A percentile compares a stretch with the other conserved stretches of the same genome.
Conservation (phyloP, 1,284 basidiomycete species). For the Rhodofomes roseus region DNA sequence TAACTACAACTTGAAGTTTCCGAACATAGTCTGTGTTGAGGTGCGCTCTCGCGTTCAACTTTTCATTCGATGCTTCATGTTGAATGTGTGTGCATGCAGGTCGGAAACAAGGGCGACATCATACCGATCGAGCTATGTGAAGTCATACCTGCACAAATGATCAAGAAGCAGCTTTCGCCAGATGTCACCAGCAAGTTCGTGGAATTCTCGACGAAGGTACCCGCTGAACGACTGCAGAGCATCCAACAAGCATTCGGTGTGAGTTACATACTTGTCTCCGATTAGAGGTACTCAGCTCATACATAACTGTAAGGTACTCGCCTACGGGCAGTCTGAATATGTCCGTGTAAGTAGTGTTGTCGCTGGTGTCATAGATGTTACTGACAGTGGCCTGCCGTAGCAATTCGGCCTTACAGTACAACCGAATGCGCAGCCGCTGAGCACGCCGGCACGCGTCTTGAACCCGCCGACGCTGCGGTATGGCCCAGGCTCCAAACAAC, state of each 20-base stretch:
- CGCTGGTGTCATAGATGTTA: not conserved
- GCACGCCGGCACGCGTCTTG: slow-evolving; percentile 56
- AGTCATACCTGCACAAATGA: slow-evolving; percentile 66
- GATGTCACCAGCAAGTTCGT: slow-evolving; percentile 64
- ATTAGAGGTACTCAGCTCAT: too few species aligned
- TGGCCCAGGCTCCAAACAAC: slow-evolving; percentile 45
- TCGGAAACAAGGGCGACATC: slow-evolving; percentile 35
- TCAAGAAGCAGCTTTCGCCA: slow-evolving; percentile 67
- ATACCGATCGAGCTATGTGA: slow-evolving; percentile 69
- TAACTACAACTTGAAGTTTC: slow-evolving; percentile 49
- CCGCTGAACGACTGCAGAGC: slow-evolving; percentile 54
- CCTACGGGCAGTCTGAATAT: slow-evolving; percentile 72
- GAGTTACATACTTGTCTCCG: slow-evolving; percentile 13
- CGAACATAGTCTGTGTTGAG: slow-evolving; percentile 61
- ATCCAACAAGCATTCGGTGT: slow-evolving; percentile 56
- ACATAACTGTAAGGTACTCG: too few species aligned
- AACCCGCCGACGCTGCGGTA: slow-evolving; percentile 62
- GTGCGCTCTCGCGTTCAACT: too few species aligned
- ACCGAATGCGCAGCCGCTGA: slow-evolving; percentile 42
- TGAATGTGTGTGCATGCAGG: slow-evolving; percentile 41
- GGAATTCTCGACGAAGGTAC: slow-evolving; percentile 68
- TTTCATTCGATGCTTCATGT: too few species aligned
- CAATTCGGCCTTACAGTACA: slow-evolving; percentile 61
- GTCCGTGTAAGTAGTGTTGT: slow-evolving; percentile 37
- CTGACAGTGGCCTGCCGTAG: not conserved